These are phyloP conservation scores for Arthroderma sp. DNA, from an alignment of 2,329 filamentous ascomycete genomes.

Conservation along the genomic window DNA sequence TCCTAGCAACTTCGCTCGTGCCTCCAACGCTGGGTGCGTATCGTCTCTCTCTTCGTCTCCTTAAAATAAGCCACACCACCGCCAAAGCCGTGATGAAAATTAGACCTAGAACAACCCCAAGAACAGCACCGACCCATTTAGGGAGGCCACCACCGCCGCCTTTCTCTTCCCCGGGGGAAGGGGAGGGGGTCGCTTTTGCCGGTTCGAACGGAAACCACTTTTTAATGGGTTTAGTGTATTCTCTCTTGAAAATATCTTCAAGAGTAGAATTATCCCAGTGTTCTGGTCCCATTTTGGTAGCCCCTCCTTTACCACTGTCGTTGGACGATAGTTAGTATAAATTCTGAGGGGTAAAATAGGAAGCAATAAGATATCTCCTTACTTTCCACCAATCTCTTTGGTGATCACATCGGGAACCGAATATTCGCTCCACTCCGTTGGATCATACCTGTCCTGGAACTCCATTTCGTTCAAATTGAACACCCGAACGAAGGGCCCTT, in stretches of 20 bases:
- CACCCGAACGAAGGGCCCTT: conserved; percentile 42
- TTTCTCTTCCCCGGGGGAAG: conserved; percentile 10
- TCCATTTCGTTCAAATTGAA: conserved; percentile 27
- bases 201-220: conserved; percentile 50
- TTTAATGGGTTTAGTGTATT: conserved; percentile 45
- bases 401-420: conserved; percentile 22
- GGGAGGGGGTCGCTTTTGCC: background rate
- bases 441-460: conserved; percentile 24
- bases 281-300: conserved; percentile 19
- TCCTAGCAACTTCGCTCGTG: conserved; percentile 36
- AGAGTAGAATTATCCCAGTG: conserved; percentile 42
- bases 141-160: conserved; percentile 35
- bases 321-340: background rate
- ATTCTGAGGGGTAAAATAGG: conserved; percentile 3
- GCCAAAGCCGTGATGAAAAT: conserved; percentile 44
- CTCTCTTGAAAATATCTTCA: conserved; percentile 41
- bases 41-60: conserved; percentile 30
- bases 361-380: conserved; percentile 11
- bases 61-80: conserved; percentile 43
- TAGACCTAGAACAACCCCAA: conserved; percentile 50
- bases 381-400: conserved; percentile 27
- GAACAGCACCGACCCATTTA: conserved; percentile 48
- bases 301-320: conserved; percentile 23
- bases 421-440: conserved; percentile 24
- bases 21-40: conserved; percentile 30